Evolutionary conservation across 768 basidiomycete species (phyloP), one percentile per base, ranked within the genome.

Genomic region (Pisolithus albus): DNA sequence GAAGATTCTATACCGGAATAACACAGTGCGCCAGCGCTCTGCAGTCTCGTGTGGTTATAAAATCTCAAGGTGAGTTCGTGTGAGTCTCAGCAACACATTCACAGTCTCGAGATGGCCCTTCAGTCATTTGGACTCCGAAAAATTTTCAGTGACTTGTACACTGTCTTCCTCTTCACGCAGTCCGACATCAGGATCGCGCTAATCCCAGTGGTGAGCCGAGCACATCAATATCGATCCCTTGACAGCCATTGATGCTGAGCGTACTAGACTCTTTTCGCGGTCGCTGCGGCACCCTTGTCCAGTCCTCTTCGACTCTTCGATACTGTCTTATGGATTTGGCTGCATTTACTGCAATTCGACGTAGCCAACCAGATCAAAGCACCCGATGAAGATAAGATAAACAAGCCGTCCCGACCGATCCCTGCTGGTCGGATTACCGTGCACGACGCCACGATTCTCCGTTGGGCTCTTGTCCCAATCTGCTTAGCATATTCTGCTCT

Each of bases 171-270:
- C 30, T 77, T 78, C 63, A 73, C 69, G 21, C 70, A 71, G 55
- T 72, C 75, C 13, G 78, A 79, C 55, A 66, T 76, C 54, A 66
- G 73, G 50, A 77, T 76, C 0, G 74, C 70, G 3, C 49, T 79
- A 3, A 59, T 79, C 30, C 78, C 78, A 1, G 70, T 77, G 51
- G 78, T 78, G 52, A 53, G 75, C 59, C 32, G 9, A 42, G 6
- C 0, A 1, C 16, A 13, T 1, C 11, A 41, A n/a, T 19, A n/a
- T 26, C 5, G 30, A 10, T 1, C 3, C 16, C 11, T 57, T 56
- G 2, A 30, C 30, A 2, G 30, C 10, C 30, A 9, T 30, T 30
- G 45, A 47, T 26, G 15, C 32, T 28, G 19, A 47, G 28, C 11
- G 28, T 38, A 18, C 23, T 10, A 74, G 72, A 65, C 62, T 6